phyloP scores from a whole-genome alignment of 139 green algal genomes.

The Pseudopediastrum boryanum region DNA sequence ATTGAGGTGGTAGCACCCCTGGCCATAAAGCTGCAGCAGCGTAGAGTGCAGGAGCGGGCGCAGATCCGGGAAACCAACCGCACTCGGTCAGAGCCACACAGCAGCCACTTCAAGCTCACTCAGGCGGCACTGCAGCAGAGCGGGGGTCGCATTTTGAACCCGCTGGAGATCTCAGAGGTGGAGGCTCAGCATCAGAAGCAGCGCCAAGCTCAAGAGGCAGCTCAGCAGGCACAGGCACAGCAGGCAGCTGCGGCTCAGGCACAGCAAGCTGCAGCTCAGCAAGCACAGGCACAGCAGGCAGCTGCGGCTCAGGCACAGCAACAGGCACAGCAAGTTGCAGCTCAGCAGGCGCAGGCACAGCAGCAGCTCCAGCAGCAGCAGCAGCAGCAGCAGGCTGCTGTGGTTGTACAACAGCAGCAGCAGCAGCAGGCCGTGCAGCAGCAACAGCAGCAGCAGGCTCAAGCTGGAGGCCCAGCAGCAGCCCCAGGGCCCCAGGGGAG shows the following conservation, averaged over 20 bases:
- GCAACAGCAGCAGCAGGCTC: slow-evolving; percentile 7
- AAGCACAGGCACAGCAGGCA: slow-evolving; percentile 17
- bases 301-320: slow-evolving; percentile 9
- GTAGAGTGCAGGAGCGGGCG: slow-evolving; percentile 1
- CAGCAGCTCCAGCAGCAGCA: not conserved
- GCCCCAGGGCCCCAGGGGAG: slow-evolving; percentile 39
- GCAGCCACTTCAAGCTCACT: slow-evolving; percentile 26
- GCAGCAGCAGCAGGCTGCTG: not conserved
- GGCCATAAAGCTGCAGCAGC: slow-evolving; percentile 25
- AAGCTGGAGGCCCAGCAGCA: slow-evolving; percentile 40
- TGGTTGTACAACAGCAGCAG: slow-evolving; percentile 9
- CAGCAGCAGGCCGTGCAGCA: slow-evolving; percentile 20
- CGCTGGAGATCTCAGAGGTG: slow-evolving; percentile 13
- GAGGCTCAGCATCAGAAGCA: not conserved
- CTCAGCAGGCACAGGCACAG: slow-evolving; percentile 1
- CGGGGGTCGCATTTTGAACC: slow-evolving; percentile 32
- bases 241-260: slow-evolving; percentile 6
- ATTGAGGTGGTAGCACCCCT: slow-evolving; percentile 5
- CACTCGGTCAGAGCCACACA: slow-evolving; percentile 2
- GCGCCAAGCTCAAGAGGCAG: no score
- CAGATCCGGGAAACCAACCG: slow-evolving; percentile 1
- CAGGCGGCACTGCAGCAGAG: slow-evolving; percentile 26
- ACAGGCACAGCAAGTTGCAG: slow-evolving; percentile 7
- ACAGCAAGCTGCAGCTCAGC: not conserved
- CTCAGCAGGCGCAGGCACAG: slow-evolving; percentile 12